Evolutionary conservation across 2,329 filamentous ascomycete genomes (phyloP).

Genomic region (Helotiales sp.): DNA sequence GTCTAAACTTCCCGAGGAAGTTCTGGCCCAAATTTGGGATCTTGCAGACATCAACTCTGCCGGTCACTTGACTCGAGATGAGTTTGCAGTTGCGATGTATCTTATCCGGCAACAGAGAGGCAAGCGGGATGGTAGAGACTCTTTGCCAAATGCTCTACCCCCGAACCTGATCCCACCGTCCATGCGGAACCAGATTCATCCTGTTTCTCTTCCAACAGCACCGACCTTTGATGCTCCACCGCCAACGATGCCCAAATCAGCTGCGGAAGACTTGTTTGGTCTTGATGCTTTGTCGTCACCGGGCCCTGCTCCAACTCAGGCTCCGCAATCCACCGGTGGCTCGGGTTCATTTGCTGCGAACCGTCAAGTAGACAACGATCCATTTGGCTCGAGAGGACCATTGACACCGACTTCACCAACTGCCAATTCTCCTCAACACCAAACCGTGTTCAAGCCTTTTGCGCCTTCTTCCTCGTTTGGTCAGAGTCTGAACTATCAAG

Average conservation of each 20-base stretch:
- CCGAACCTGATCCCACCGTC: slow-evolving; percentile 83
- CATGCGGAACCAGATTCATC: slow-evolving; percentile 68
- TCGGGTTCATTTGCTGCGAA: slow-evolving; percentile 60
- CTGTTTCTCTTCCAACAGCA: slow-evolving; percentile 50
- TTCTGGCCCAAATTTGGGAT: slow-evolving; percentile 94
- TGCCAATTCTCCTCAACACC: slow-evolving; percentile 37
- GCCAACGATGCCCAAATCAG: slow-evolving; percentile 69
- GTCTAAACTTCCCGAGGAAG: slow-evolving; percentile 86
- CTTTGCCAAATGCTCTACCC: slow-evolving; percentile 78
- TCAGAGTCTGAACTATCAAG: slow-evolving; percentile 76
- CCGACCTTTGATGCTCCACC: slow-evolving; percentile 50
- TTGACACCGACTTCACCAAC: slow-evolving; percentile 39
- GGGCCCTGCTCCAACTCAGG: slow-evolving; percentile 55
- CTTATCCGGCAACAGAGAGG: slow-evolving; percentile 88
- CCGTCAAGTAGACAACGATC: slow-evolving; percentile 40
- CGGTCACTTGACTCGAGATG: slow-evolving; percentile 82
- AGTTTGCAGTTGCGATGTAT: slow-evolving; percentile 98
- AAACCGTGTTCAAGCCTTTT: slow-evolving; percentile 78
- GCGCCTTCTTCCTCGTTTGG: slow-evolving; percentile 92
- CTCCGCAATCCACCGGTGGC: slow-evolving; percentile 74
- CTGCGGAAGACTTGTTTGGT: slow-evolving; percentile 91
- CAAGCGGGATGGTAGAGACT: slow-evolving; percentile 62
- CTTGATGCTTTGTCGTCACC: slow-evolving; percentile 71
- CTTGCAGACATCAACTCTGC: slow-evolving; percentile 92
- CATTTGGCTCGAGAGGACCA: slow-evolving; percentile 47